Conservation (phyloP, 331 rosid genomes). For the Quercus tomentella region DNA sequence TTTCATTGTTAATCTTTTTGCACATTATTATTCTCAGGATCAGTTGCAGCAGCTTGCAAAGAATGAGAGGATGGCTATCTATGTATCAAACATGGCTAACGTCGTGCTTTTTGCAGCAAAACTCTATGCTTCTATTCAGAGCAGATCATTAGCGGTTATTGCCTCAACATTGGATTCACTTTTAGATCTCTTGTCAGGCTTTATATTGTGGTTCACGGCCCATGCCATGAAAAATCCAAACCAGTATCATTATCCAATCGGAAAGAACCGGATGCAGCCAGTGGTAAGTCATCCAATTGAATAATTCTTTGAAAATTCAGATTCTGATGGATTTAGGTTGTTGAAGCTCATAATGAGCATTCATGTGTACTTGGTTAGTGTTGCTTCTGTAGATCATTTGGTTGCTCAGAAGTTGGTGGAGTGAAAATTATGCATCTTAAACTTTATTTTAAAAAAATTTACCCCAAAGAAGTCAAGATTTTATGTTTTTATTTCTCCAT, state of each 20-base stretch:
- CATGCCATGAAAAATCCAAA: constrained; percentile 67
- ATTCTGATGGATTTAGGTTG: not conserved
- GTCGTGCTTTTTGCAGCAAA: constrained; percentile 60
- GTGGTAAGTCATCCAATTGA: constrained; percentile 41
- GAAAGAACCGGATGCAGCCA: constrained; percentile 88
- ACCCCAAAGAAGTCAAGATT: not conserved
- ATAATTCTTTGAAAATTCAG: not conserved
- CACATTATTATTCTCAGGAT: constrained; percentile 32
- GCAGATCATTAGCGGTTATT: constrained; percentile 71
- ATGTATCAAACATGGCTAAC: constrained; percentile 50
- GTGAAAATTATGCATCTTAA: not conserved
- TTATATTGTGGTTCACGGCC: constrained; percentile 79
- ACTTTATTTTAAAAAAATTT: not conserved
- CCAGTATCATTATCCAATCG: constrained; percentile 66
- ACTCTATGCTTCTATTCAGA: constrained; percentile 56
- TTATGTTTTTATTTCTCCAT: not conserved
- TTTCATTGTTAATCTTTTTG: not conserved
- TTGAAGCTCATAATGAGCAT: not conserved
- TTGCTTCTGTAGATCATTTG: not conserved
- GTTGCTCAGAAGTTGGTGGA: not conserved
- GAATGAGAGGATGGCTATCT: constrained; percentile 52
- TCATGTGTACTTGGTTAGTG: constrained; percentile 21
- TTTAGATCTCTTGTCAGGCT: constrained; percentile 76
- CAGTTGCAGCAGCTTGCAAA: constrained; percentile 61
- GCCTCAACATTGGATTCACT: constrained; percentile 89